These are phyloP conservation scores for Arthroderma sp. DNA, from an alignment of 2,329 filamentous ascomycete genomes.

Conservation along the genomic window DNA sequence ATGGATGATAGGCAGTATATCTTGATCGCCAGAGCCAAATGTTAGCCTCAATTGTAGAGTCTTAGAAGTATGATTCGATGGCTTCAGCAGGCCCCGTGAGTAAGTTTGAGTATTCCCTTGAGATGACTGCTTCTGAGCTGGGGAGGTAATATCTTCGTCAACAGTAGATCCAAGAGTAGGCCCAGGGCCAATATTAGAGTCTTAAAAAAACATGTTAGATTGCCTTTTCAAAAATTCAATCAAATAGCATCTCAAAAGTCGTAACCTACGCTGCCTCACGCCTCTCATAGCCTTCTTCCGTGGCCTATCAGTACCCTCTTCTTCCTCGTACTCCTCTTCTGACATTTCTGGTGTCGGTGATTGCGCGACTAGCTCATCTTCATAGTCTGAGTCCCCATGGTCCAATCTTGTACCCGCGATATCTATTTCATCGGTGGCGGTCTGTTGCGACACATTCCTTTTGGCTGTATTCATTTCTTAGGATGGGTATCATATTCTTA, in stretches of 20 bases:
- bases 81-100: constrained; percentile 28
- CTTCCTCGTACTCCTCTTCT: constrained; percentile 17
- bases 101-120: constrained; percentile 19
- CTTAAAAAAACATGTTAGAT: not conserved
- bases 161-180: not conserved
- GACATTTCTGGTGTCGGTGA: constrained; percentile 11
- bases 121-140: not conserved
- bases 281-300: not conserved
- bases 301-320: constrained; percentile 7
- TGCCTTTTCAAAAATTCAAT: too few relatives aligned
- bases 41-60: constrained; percentile 36
- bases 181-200: not conserved
- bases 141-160: not conserved
- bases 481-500: not conserved
- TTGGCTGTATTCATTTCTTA: not conserved
- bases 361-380: not conserved
- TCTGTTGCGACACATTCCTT: not conserved
- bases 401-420: not conserved
- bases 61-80: constrained; percentile 30
- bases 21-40: constrained; percentile 41
- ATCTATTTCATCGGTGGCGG: not conserved
- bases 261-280: not conserved
- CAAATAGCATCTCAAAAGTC: not conserved
- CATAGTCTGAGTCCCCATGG: not conserved
- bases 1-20: constrained; percentile 38